Evolutionary conservation across 176 grass and related monocot species (phyloP).

Genomic region (Phoenix roebelenii): DNA sequence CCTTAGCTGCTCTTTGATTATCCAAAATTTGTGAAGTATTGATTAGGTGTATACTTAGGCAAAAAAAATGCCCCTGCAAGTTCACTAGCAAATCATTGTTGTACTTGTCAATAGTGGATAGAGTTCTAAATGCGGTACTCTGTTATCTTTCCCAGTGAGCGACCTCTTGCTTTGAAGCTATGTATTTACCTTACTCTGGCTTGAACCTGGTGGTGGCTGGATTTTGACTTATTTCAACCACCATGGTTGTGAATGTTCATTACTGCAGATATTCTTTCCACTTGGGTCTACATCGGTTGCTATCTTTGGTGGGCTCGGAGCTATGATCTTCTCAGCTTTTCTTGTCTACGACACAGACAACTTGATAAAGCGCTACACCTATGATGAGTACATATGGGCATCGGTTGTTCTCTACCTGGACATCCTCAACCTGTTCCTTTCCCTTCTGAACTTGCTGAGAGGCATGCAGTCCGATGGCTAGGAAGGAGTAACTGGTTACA

Average conservation of each 20-base stretch:
- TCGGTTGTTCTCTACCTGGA: constrained; percentile 94
- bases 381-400: constrained; percentile 99
- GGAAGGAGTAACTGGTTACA: neutral
- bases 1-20: no score
- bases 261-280: constrained; percentile 81
- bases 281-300: constrained; percentile 62
- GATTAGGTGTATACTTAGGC: no score
- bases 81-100: no score
- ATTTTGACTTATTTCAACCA: no score
- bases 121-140: no score
- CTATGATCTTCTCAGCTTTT: constrained; percentile 85
- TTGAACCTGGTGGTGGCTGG: no score
- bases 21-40: no score
- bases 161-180: no score
- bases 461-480: constrained; percentile 71
- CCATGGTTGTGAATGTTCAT: neutral
- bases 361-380: constrained; percentile 79
- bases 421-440: constrained; percentile 90
- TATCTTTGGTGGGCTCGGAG: constrained; percentile 64
- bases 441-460: constrained; percentile 78
- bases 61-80: no score
- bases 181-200: no score
- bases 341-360: constrained; percentile 87
- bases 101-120: no score
- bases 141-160: no score